Evolutionary conservation across 163 green algal genomes (phyloP).

Genomic region (Chloromonas sp.): DNA sequence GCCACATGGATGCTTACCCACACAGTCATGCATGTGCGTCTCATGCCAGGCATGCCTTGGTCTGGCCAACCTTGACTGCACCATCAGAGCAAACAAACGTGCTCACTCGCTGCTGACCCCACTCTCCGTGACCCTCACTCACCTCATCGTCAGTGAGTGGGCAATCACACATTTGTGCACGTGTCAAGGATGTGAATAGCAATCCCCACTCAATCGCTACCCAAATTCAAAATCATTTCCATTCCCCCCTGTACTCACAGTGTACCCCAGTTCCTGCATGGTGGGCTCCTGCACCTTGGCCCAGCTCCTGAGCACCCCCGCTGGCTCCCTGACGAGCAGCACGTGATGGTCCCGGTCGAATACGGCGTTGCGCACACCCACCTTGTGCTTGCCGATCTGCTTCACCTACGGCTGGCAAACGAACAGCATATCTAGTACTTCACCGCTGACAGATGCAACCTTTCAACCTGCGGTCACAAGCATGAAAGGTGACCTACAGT

Average conservation of each 20-base stretch:
- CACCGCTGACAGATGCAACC: not conserved
- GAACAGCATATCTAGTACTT: not conserved
- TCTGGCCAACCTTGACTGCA: no score
- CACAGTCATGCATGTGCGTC: not conserved
- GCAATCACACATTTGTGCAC: no score
- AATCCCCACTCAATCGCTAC: no score
- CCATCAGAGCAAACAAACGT: no score
- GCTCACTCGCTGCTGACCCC: no score
- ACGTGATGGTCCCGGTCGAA: slow-evolving; percentile 27
- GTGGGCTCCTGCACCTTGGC: slow-evolving; percentile 51
- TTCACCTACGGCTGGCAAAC: slow-evolving; percentile 42
- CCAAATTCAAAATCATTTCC: no score
- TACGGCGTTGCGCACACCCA: slow-evolving; percentile 33
- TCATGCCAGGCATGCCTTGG: no score
- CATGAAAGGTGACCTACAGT: not conserved
- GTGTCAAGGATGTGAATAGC: no score
- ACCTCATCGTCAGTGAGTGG: no score
- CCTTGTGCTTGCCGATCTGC: slow-evolving; percentile 72
- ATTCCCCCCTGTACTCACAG: slow-evolving; percentile 17
- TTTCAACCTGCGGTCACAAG: not conserved
- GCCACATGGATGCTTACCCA: not conserved
- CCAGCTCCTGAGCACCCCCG: slow-evolving; percentile 60
- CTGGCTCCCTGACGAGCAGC: slow-evolving; percentile 55
- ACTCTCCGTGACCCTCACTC: no score
- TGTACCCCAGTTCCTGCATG: slow-evolving; percentile 68